Base-by-base conservation (phyloP, 345 rosid species). In the Gossypium mustelinum region DNA sequence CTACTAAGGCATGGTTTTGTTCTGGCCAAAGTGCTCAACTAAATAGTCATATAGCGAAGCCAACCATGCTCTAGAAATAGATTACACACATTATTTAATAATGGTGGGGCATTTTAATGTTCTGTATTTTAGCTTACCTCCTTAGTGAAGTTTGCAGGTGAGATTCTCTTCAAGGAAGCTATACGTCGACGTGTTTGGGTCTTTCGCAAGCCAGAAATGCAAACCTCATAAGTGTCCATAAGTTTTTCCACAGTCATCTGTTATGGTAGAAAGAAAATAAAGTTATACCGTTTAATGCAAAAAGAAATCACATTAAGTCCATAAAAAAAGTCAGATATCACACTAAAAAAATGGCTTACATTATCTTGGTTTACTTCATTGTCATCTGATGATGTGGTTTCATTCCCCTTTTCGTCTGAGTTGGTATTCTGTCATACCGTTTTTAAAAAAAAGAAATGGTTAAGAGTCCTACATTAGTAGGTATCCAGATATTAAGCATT, bases 91-190 rank as follows among this genome's bases (percentile, higher is more conserved):
- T 14, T 13, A 62, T 60, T 5, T 59, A 5, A 14, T 4, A 11
- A 58, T 25, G 44, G 4, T 41, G 10, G 0, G 10, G 29, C 51
- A 54, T 51, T n/a, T 29, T 24, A 45, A 22, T 25, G 27, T 50
- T 73, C 14, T 2, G 48, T 62, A 34, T 13, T 29, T 6, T 20
- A 72, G 14, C 1, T 18, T 81, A 92, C 98, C 94, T 79, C 86
- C 86, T 87, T 93, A 3, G 99, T 86, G 77, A 95, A 95, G 87
- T 93, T 95, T 29, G 90, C 99, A 1, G 97, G 99, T 20, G 92
- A 73, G 51, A 95, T 86, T 83, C 84, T 85, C 92, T 83, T 91
- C 78, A 95, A 82, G 59, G 99, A 93, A 80, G 81, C 48, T 58
- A 76, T 76, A 17, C 96, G 92, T 45, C 98, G 87, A 24, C 71